Base-by-base conservation (phyloP, 495 filamentous ascomycete species). In the Talaromyces liani region DNA sequence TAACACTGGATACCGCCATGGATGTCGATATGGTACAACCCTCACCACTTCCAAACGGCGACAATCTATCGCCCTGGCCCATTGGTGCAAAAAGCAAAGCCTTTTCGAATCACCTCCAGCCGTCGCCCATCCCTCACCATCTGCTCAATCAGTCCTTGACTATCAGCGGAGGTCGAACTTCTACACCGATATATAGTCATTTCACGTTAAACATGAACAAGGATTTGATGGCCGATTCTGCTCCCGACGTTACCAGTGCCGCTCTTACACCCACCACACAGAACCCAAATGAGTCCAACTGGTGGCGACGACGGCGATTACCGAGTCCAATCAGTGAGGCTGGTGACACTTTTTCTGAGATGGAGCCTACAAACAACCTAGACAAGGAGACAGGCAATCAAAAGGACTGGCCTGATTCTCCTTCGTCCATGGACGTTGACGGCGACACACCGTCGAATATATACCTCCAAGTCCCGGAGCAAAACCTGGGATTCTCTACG, bases 261-360 rank as follows among this genome's bases (percentile, higher is more conserved):
- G 68, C 71, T 56, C 74, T 68, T 51, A 66, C 74, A 10, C 68
- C 66, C 6, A 65, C 72, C 6, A 77, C 68, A 14, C 70, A 60
- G 55, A 64, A 65, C 61, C 61, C 76, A 29, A 74, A 77, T 27
- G 73, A 75, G 65, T 65, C 73, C 4, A 70, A 70, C 6, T 76
- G 76, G 70, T 76, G 77, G 58, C 78, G 82, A 65, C 79, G 79
- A 71, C 77, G 84, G 18, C 83, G 84, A 39, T 79, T 91, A 7
- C 88, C 88, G 3, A 91, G 87, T 25, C 89, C 89, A 5, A 87
- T 90, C 63, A 88, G 83, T 61, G 88, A 92, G 66, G 83, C 79
- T 62, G 87, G 84, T 63, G 80, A 80, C 83, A 68, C 78, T 24
- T 76, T 49, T 66, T 33, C 63, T 68, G 53, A 72, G 64, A 27